Conservation (phyloP, 2,329 filamentous ascomycete species). For the Colletotrichum viniferum region DNA sequence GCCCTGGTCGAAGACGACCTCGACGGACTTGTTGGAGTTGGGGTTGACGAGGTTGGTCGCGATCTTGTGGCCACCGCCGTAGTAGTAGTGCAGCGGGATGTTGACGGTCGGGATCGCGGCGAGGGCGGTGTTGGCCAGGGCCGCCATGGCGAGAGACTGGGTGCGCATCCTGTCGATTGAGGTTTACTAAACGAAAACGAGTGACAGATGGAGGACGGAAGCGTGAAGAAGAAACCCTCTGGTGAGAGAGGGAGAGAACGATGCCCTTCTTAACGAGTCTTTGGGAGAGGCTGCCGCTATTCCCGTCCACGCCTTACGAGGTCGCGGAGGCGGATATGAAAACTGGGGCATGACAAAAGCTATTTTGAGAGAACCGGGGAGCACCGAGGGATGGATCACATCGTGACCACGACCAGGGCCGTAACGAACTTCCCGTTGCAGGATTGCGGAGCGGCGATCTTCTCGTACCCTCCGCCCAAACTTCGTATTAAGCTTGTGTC, state of each 20-base stretch:
- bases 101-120: background rate
- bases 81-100: conserved; percentile 16
- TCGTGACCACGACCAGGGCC: background rate
- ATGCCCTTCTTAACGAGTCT: background rate
- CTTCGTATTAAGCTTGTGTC: conserved; percentile 8
- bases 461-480: background rate
- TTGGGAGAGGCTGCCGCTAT: background rate
- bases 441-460: background rate
- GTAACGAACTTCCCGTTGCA: background rate
- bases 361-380: background rate
- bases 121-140: background rate
- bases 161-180: background rate
- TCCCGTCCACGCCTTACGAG: background rate
- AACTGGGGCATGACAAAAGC: background rate
- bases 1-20: conserved; percentile 15
- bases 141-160: background rate
- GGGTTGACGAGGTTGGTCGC: conserved; percentile 9
- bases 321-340: background rate
- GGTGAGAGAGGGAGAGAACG: background rate
- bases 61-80: conserved; percentile 16
- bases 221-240: background rate
- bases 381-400: background rate
- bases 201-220: background rate
- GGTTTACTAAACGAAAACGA: background rate
- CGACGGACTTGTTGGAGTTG: background rate